These are phyloP conservation scores for Sphaerostilbella broomeana DNA, from an alignment of 2,329 filamentous ascomycete genomes.

Conservation along the genomic window DNA sequence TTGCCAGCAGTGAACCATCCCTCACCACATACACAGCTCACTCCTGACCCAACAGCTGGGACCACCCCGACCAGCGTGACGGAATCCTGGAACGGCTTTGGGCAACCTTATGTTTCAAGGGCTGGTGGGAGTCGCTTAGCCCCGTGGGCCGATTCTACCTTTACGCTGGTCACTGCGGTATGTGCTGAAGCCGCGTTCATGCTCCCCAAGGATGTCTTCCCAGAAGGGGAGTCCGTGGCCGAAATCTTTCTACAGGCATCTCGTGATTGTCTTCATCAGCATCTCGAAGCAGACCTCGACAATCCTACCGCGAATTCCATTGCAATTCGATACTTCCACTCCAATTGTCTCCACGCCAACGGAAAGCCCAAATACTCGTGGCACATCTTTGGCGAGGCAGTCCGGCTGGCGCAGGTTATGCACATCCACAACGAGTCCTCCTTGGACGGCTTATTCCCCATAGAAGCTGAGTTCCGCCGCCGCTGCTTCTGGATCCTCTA, in stretches of 20 bases:
- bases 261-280: constrained; percentile 30
- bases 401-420: constrained; percentile 36
- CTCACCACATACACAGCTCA: constrained; percentile 9
- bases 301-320: constrained; percentile 36
- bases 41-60: constrained; percentile 10
- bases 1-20: constrained; percentile 11
- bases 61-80: constrained; percentile 11
- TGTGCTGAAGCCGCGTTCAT: constrained; percentile 37
- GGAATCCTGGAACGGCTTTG: constrained; percentile 10
- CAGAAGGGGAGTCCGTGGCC: constrained; percentile 30
- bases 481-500: constrained; percentile 35
- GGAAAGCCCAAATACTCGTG: constrained; percentile 38
- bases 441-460: constrained; percentile 25
- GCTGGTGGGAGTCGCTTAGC: constrained; percentile 16
- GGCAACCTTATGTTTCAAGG: constrained; percentile 6
- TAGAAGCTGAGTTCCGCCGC: constrained; percentile 34
- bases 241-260: constrained; percentile 35
- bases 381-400: constrained; percentile 40
- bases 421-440: constrained; percentile 35
- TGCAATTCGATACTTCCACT: constrained; percentile 39
- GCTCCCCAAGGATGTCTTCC: constrained; percentile 33
- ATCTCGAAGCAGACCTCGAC: constrained; percentile 36
- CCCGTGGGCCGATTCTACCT: constrained; percentile 31
- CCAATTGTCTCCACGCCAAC: constrained; percentile 37
- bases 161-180: constrained; percentile 38